These are phyloP conservation scores for Pseudopyricularia cyperi DNA, from an alignment of 2,329 filamentous ascomycete species.

Conservation along the genomic window DNA sequence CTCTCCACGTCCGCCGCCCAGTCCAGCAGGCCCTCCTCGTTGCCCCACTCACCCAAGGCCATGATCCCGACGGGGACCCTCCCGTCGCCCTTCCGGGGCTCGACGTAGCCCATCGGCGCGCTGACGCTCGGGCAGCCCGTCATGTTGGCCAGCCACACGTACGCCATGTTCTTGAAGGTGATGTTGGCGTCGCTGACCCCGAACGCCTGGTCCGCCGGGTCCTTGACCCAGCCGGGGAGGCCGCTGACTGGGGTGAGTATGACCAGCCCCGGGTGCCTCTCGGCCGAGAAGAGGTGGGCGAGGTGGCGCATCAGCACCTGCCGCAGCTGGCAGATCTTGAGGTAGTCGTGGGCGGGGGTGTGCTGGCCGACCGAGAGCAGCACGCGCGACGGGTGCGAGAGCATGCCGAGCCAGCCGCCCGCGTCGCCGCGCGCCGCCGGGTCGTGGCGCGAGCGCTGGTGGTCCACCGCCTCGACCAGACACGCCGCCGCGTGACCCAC, in stretches of 20 bases:
- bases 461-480: slow-evolving; percentile 52
- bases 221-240: slow-evolving; percentile 58
- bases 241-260: slow-evolving; percentile 71
- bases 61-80: slow-evolving; percentile 47
- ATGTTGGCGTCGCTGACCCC: slow-evolving; percentile 64
- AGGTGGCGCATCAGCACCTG: slow-evolving; percentile 69
- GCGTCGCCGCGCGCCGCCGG: slow-evolving; percentile 28
- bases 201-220: slow-evolving; percentile 45
- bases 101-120: slow-evolving; percentile 61
- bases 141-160: slow-evolving; percentile 75
- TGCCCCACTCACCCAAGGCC: slow-evolving; percentile 55
- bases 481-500: slow-evolving; percentile 67
- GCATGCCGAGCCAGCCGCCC: slow-evolving; percentile 34
- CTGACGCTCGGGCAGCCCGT: slow-evolving; percentile 64
- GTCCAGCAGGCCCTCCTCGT: slow-evolving; percentile 47
- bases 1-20: slow-evolving; percentile 45
- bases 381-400: slow-evolving; percentile 57
- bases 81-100: slow-evolving; percentile 41
- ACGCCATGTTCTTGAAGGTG: slow-evolving; percentile 70
- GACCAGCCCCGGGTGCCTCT: slow-evolving; percentile 56
- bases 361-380: slow-evolving; percentile 51
- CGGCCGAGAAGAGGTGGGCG: slow-evolving; percentile 47
- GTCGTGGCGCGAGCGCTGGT: slow-evolving; percentile 25
- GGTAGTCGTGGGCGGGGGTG: slow-evolving; percentile 55
- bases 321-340: slow-evolving; percentile 62